These are phyloP conservation scores for Yamadazyma triangularis DNA, from an alignment of 1,139 yeast species.

Conservation along the genomic window DNA sequence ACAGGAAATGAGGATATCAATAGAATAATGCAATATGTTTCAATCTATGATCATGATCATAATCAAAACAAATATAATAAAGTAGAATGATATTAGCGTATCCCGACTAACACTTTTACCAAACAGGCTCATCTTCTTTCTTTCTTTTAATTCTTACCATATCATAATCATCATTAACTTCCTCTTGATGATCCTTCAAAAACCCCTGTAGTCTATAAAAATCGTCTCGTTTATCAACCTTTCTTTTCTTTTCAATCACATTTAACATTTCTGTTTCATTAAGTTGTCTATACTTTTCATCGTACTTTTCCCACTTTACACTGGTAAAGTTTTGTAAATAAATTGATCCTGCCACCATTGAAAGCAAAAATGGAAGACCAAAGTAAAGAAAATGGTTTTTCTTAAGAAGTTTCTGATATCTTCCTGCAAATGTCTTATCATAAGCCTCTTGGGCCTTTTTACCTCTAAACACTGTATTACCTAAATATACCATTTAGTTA, in stretches of 20 bases:
- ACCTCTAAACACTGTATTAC: conserved; percentile 59
- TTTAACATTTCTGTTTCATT: conserved; percentile 69
- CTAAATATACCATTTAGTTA: conserved; percentile 40
- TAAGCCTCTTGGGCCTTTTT: conserved; percentile 61
- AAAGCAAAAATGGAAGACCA: conserved; percentile 82
- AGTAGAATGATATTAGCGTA: too few relatives aligned
- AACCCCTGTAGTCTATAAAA: conserved; percentile 83
- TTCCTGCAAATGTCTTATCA: conserved; percentile 66
- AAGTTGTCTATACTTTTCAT: conserved; percentile 66
- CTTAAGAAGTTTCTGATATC: conserved; percentile 57
- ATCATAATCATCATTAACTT: conserved; percentile 46
- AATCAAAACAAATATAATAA: not conserved
- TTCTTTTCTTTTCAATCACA: conserved; percentile 53
- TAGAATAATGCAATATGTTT: not conserved
- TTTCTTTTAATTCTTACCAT: conserved; percentile 68
- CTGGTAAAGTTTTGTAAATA: conserved; percentile 78
- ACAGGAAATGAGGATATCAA: conserved; percentile 1
- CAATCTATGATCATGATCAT: not conserved
- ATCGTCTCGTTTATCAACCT: conserved; percentile 78
- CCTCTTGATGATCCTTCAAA: conserved; percentile 63
- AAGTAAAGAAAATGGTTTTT: conserved; percentile 74
- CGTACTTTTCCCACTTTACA: conserved; percentile 76
- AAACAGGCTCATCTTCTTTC: conserved; percentile 86
- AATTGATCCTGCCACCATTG: conserved; percentile 77
- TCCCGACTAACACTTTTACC: conserved; percentile 31